phyloP scores from a whole-genome alignment of 139 green algal species.

The Chlorella ohadii region DNA sequence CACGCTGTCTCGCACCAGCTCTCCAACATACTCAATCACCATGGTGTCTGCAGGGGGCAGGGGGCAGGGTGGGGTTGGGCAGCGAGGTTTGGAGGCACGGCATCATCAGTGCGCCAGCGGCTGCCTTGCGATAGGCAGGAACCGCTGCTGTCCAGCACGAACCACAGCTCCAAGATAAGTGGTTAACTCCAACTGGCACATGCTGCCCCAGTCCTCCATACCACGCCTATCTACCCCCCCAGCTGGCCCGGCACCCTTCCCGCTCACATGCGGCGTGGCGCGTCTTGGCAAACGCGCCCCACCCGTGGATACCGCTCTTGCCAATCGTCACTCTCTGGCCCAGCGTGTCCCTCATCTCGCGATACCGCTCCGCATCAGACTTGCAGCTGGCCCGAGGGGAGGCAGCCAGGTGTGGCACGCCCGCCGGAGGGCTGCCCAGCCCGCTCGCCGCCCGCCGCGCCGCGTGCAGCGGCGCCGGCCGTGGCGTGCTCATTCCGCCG shows the following conservation, averaged over 20 bases:
- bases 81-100: no score
- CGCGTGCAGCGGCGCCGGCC: neutral
- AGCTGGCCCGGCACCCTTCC: no score
- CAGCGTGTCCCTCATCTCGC: slow-evolving; percentile 48
- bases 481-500: neutral
- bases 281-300: slow-evolving; percentile 77
- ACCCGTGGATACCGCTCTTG: slow-evolving; percentile 88
- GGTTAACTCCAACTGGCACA: no score
- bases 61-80: neutral
- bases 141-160: no score
- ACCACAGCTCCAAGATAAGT: no score
- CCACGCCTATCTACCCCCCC: no score
- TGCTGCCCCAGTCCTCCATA: no score
- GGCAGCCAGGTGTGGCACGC: neutral
- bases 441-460: neutral
- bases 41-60: slow-evolving; percentile 49
- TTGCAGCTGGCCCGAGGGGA: neutral
- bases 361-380: slow-evolving; percentile 51
- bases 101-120: no score
- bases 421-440: neutral
- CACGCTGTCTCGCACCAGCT: slow-evolving; percentile 29
- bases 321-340: slow-evolving; percentile 59
- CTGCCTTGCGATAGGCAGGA: no score
- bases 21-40: slow-evolving; percentile 67
- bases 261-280: slow-evolving; percentile 57